Conservation (phyloP, 2,329 filamentous ascomycete species). For the Aspergillus jensenii region DNA sequence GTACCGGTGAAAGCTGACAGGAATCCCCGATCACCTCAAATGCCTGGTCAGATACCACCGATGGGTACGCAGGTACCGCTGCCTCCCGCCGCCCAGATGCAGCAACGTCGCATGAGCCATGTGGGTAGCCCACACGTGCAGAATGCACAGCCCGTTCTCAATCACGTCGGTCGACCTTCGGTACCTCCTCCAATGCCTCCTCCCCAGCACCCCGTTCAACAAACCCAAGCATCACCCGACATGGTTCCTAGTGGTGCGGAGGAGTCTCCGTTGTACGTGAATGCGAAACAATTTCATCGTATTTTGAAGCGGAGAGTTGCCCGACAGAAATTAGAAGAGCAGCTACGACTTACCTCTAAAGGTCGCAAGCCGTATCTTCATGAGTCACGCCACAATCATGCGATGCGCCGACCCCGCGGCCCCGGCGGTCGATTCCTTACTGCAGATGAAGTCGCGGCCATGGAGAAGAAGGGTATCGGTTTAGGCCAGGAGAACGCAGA, state of each 20-base stretch:
- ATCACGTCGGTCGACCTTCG: conserved; percentile 59
- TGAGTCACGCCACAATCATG: conserved; percentile 96
- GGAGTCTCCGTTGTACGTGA: conserved; percentile 94
- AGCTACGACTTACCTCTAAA: conserved; percentile 86
- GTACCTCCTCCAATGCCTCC: conserved; percentile 52
- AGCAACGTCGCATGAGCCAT: conserved; percentile 69
- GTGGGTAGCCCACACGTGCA: conserved; percentile 73
- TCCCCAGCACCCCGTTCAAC: conserved; percentile 60
- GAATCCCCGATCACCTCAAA: conserved; percentile 74
- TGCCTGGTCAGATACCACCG: conserved; percentile 59
- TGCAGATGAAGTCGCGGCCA: conserved; percentile 88
- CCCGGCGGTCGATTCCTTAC: conserved; percentile 95
- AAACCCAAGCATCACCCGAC: conserved; percentile 76
- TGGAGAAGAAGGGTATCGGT: conserved; percentile 62
- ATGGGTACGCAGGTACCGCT: conserved; percentile 50
- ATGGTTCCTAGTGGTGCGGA: conserved; percentile 71
- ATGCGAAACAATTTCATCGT: conserved; percentile 97
- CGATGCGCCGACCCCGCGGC: conserved; percentile 91
- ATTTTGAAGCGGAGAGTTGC: conserved; percentile 94
- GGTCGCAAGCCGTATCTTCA: conserved; percentile 96
- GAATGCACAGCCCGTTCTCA: conserved; percentile 74
- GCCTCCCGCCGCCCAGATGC: conserved; percentile 58
- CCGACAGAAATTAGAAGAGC: conserved; percentile 89
- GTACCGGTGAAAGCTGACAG: conserved; percentile 70
- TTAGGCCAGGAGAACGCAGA: conserved; percentile 37